These are phyloP conservation scores for Xylaria arbuscula DNA, from an alignment of 2,329 filamentous ascomycete species.

Conservation along the genomic window DNA sequence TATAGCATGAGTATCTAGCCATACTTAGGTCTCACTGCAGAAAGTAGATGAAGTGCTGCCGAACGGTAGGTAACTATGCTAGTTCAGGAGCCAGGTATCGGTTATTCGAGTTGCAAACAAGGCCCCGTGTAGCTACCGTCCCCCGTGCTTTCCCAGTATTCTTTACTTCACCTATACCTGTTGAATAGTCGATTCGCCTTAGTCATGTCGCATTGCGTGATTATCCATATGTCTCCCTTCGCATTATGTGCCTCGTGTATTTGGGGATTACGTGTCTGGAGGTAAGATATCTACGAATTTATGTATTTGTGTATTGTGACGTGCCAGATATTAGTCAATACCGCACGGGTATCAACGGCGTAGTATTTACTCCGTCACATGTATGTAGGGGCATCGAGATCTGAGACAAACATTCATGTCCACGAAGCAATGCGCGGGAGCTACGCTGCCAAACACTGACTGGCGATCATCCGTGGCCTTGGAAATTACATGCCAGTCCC, in stretches of 20 bases:
- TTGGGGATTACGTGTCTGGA: not conserved
- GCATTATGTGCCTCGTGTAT: not conserved
- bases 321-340: no score
- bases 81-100: not conserved
- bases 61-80: not conserved
- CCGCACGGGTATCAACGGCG: no score
- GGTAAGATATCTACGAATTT: not conserved
- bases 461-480: not conserved
- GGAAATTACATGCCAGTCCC: not conserved
- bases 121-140: not conserved
- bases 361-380: no score
- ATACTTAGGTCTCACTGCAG: not conserved
- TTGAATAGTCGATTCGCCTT: not conserved
- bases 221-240: not conserved
- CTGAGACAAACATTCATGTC: constrained; percentile 17
- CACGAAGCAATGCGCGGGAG: not conserved
- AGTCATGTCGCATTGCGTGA: not conserved
- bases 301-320: no score
- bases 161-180: not conserved
- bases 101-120: not conserved
- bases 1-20: not conserved
- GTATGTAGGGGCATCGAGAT: constrained; percentile 4
- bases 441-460: constrained; percentile 22
- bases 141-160: not conserved
- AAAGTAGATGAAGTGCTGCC: not conserved